These are phyloP conservation scores for Moniliophthora roreri DNA, from an alignment of 1,284 basidiomycete species.

Conservation along the genomic window DNA sequence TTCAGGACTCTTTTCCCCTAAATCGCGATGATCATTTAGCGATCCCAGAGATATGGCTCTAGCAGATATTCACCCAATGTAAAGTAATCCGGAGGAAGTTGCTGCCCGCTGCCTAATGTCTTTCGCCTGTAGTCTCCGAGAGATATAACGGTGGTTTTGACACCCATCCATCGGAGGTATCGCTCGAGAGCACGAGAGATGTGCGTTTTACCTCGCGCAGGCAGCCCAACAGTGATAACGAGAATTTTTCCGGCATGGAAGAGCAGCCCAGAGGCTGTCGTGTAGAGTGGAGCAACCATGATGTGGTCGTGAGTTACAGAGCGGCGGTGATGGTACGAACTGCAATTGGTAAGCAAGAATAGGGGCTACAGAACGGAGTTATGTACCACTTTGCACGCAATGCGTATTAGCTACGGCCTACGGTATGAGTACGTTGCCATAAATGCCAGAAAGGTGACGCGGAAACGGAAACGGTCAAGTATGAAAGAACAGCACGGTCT, in stretches of 20 bases:
- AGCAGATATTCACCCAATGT: constrained; percentile 56
- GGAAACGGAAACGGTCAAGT: too few species aligned
- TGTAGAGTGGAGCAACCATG: constrained; percentile 27
- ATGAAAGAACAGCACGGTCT: too few species aligned
- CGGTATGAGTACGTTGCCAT: too few species aligned
- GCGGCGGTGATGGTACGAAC: not conserved
- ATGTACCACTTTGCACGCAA: too few species aligned
- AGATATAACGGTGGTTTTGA: constrained; percentile 93
- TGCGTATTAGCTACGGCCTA: too few species aligned
- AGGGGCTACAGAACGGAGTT: not conserved
- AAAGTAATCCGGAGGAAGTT: constrained; percentile 92
- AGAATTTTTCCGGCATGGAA: constrained; percentile 96
- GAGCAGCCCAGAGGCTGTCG: constrained; percentile 78
- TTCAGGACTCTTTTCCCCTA: constrained; percentile 76
- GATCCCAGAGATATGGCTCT: not conserved
- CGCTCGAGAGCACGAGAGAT: constrained; percentile 94
- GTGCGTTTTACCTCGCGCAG: constrained; percentile 95
- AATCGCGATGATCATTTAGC: not conserved
- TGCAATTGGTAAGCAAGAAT: not conserved
- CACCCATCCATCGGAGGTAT: constrained; percentile 96
- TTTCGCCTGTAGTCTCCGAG: constrained; percentile 94
- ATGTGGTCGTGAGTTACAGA: too few species aligned
- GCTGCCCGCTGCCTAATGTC: constrained; percentile 84
- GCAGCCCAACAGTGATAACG: constrained; percentile 89
- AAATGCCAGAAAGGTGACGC: too few species aligned